Percentiles rank a stretch among this genome's conserved stretches.
Conservation (phyloP, 768 basidiomycete species). For the Mycena leptocephala region DNA sequence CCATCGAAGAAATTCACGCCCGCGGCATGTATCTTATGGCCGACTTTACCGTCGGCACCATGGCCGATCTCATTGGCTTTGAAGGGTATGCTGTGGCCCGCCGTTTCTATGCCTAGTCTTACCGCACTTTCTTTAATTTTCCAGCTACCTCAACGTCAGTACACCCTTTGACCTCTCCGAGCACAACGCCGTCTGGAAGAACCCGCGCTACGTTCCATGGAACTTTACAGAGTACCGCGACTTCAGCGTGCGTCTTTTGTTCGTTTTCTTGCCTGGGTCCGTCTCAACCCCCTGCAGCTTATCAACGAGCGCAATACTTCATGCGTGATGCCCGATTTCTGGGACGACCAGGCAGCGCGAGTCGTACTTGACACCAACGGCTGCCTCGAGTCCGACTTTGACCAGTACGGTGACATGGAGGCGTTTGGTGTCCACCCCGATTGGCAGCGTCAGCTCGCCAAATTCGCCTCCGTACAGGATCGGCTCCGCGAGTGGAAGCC, state of each 20-base stretch:
- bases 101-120: constrained; percentile 1
- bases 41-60: constrained; percentile 96
- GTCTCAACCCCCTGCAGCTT: constrained; percentile 58
- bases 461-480: constrained; percentile 97
- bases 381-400: constrained; percentile 89
- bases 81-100: constrained; percentile 69
- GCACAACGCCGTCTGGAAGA: constrained; percentile 82
- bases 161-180: constrained; percentile 87
- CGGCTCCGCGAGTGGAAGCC: constrained; percentile 95
- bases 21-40: constrained; percentile 93
- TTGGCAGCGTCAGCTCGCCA: constrained; percentile 94
- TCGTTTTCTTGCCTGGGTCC: not conserved
- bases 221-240: constrained; percentile 89
- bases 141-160: constrained; percentile 83
- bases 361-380: constrained; percentile 75
- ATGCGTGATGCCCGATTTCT: constrained; percentile 85
- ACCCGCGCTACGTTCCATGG: constrained; percentile 87
- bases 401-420: constrained; percentile 97
- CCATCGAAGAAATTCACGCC: constrained; percentile 85
- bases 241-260: constrained; percentile 69
- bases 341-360: constrained; percentile 82
- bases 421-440: constrained; percentile 97
- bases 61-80: constrained; percentile 91
- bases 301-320: constrained; percentile 80
- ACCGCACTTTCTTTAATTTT: constrained; percentile 8